Evolutionary conservation across 495 filamentous ascomycete genomes (phyloP).

Genomic region (Jackrogersella multiformis): DNA sequence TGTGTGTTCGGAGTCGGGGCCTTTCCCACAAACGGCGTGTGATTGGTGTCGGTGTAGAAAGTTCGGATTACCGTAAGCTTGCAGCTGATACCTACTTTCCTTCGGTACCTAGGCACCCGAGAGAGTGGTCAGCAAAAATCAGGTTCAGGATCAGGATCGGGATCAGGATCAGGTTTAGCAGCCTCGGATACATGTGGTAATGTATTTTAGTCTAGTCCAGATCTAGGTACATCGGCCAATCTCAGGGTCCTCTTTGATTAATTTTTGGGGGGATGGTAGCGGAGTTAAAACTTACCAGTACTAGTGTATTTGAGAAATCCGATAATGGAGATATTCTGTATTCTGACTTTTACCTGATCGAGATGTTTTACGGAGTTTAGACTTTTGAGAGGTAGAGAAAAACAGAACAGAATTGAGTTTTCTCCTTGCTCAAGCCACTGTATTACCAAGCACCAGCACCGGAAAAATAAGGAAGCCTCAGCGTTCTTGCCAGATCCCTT

Average conservation of each 20-base stretch:
- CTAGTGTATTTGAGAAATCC: no score
- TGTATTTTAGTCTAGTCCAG: constrained; percentile 19
- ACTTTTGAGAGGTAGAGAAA: background rate
- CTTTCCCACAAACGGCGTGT: constrained; percentile 11
- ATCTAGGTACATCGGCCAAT: constrained; percentile 12
- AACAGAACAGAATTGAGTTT: background rate
- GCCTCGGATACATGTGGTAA: constrained; percentile 35
- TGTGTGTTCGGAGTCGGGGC: constrained; percentile 28
- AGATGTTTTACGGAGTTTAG: constrained; percentile 18
- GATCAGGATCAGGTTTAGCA: no score
- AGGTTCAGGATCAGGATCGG: constrained; percentile 20
- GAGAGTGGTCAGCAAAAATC: constrained; percentile 22
- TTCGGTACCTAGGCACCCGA: no score
- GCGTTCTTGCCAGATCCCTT: constrained; percentile 10
- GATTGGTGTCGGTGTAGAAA: constrained; percentile 37
- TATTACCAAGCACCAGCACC: constrained; percentile 1
- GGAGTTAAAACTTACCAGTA: constrained; percentile 8
- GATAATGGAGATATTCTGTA: no score
- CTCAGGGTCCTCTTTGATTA: background rate
- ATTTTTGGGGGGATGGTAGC: background rate
- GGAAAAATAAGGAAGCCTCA: background rate
- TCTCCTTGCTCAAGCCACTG: constrained; percentile 4
- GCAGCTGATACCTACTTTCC: constrained; percentile 25
- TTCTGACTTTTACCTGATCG: background rate
- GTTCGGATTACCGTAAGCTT: constrained; percentile 32